Conservation (phyloP, 1,284 basidiomycete genomes). For the Kalmanozyma brasiliensis region DNA sequence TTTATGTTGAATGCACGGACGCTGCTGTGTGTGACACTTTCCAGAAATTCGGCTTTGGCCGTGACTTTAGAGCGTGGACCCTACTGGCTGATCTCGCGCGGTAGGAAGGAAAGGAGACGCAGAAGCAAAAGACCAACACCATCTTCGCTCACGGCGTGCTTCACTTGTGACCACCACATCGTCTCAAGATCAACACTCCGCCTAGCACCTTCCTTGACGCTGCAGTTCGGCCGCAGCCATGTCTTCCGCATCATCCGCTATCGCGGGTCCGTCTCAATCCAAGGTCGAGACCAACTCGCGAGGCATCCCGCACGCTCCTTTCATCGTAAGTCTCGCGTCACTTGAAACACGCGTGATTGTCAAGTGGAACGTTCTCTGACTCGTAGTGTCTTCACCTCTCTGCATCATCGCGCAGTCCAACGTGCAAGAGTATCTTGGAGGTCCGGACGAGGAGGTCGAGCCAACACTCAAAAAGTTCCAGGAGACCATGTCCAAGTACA, state of each 20-base stretch:
- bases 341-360: neutral
- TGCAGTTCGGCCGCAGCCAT: constrained; percentile 14
- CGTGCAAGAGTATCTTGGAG: constrained; percentile 86
- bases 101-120: constrained; percentile 7
- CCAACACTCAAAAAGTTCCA: constrained; percentile 83
- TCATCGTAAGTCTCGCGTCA: constrained; percentile 77
- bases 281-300: constrained; percentile 75
- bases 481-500: constrained; percentile 97
- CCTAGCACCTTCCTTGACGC: neutral
- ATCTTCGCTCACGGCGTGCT: neutral
- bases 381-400: constrained; percentile 2
- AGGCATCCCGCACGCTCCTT: constrained; percentile 93
- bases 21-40: constrained; percentile 1
- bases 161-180: constrained; percentile 1
- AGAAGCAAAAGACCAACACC: constrained; percentile 9
- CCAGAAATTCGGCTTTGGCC: constrained; percentile 29
- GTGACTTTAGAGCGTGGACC: constrained; percentile 14
- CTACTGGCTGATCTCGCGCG: constrained; percentile 14
- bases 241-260: constrained; percentile 25
- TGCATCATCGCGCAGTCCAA: constrained; percentile 72
- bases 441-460: constrained; percentile 82
- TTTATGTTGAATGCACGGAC: constrained; percentile 20
- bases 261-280: constrained; percentile 32
- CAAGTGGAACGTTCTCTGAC: too few relatives aligned
- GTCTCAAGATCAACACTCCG: neutral